These are phyloP conservation scores for Cercospora sp. DNA, from an alignment of 2,329 filamentous ascomycete genomes.

Conservation along the genomic window DNA sequence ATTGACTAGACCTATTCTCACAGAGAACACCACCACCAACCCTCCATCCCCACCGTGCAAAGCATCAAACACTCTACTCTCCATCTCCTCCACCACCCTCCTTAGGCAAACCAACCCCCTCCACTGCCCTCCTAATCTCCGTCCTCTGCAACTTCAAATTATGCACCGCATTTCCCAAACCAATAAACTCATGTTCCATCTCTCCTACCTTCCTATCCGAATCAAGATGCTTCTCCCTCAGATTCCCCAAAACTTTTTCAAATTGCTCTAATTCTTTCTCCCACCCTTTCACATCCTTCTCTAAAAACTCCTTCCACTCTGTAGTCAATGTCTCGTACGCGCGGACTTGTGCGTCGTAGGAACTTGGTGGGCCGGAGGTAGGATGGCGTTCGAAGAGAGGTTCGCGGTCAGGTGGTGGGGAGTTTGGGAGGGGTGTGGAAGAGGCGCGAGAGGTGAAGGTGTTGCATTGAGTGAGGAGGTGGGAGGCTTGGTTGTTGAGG, in stretches of 20 bases:
- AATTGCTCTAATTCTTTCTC: constrained; percentile 15
- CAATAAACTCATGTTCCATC: constrained; percentile 19
- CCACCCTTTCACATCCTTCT: constrained; percentile 14
- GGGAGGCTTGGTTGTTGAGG: constrained; percentile 4
- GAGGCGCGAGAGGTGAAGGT: constrained; percentile 11
- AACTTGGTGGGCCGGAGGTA: constrained; percentile 6
- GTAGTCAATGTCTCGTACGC: constrained; percentile 2
- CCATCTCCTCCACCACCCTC: constrained; percentile 24
- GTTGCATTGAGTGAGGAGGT: constrained; percentile 7
- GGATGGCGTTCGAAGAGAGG: constrained; percentile 17
- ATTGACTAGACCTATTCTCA: too few species aligned
- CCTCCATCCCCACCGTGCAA: too few species aligned
- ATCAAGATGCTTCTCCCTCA: constrained; percentile 16
- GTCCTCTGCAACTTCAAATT: constrained; percentile 17
- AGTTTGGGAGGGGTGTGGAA: constrained; percentile 10
- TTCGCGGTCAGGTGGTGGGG: constrained; percentile 14
- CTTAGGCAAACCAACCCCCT: constrained; percentile 7
- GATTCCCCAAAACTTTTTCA: constrained; percentile 3
- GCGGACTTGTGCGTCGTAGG: constrained; percentile 19
- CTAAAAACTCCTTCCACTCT: constrained; percentile 15
- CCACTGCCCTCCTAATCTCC: constrained; percentile 9
- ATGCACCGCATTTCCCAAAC: constrained; percentile 17
- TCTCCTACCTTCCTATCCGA: constrained; percentile 9
- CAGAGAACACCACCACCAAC: too few species aligned
- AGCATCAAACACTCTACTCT: background rate